Percentiles rank a stretch among this genome's conserved stretches.
These are phyloP conservation scores for Apiospora aurea DNA, from an alignment of 2,329 filamentous ascomycete species.

Conservation along the genomic window DNA sequence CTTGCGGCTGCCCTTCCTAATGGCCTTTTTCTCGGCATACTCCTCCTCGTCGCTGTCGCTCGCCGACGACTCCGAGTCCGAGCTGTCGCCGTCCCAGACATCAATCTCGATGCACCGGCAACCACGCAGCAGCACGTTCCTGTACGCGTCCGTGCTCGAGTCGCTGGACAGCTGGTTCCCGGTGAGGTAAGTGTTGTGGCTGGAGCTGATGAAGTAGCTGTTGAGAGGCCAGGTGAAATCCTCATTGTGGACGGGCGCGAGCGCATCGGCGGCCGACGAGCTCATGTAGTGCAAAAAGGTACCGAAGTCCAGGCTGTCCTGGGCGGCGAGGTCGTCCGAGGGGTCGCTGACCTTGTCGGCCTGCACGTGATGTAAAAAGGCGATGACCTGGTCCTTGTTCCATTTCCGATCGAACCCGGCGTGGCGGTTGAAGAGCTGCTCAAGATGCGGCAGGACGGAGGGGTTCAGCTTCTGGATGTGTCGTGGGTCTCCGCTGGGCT, in stretches of 20 bases:
- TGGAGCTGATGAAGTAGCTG: conserved; percentile 93
- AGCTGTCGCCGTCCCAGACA: conserved; percentile 91
- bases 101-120: conserved; percentile 95
- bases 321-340: conserved; percentile 40
- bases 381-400: conserved; percentile 52
- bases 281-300: conserved; percentile 65
- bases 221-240: conserved; percentile 80
- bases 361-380: conserved; percentile 57
- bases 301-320: conserved; percentile 51
- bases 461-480: conserved; percentile 51
- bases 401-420: conserved; percentile 50
- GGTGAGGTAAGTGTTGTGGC: conserved; percentile 92
- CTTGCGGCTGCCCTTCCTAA: conserved; percentile 68
- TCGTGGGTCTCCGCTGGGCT: conserved; percentile 48
- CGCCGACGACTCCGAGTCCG: conserved; percentile 70
- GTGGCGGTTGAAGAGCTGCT: conserved; percentile 52
- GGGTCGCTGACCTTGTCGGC: conserved; percentile 44
- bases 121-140: conserved; percentile 80
- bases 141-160: conserved; percentile 88
- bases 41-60: conserved; percentile 61
- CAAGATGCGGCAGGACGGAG: conserved; percentile 48
- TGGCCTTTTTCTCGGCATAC: conserved; percentile 55
- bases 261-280: conserved; percentile 53
- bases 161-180: conserved; percentile 88
- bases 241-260: conserved; percentile 48